Percentiles rank a stretch among this genome's conserved stretches.
These are phyloP conservation scores for Chytridium lagenaria DNA, from an alignment of 371 early-diverging fungal genomes.

Conservation along the genomic window DNA sequence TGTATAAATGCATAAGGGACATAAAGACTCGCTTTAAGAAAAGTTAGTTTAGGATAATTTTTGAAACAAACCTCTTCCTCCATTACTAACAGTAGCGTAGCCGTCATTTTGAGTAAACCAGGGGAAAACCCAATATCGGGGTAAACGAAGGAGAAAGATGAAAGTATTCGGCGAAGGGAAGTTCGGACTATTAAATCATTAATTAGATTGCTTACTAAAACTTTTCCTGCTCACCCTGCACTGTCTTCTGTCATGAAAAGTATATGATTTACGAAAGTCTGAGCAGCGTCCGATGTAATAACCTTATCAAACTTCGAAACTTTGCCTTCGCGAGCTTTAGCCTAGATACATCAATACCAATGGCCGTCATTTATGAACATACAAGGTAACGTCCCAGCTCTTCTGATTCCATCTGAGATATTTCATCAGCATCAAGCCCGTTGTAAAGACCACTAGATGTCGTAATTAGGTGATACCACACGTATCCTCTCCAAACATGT, in stretches of 20 bases:
- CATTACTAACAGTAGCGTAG: conserved; percentile 20
- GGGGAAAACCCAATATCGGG: conserved; percentile 6
- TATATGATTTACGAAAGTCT: conserved; percentile 17
- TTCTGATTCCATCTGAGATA: not conserved
- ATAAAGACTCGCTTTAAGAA: conserved; percentile 14
- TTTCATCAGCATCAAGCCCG: not conserved
- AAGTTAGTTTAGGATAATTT: not conserved
- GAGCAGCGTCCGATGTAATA: not conserved
- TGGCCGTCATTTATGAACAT: not conserved
- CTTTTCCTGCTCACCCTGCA: conserved; percentile 7
- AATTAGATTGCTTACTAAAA: too few relatives aligned
- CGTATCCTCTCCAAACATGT: conserved; percentile 23
- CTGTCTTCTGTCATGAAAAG: conserved; percentile 10
- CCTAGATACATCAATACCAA: not conserved
- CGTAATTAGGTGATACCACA: conserved; percentile 21
- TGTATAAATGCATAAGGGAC: conserved; percentile 15
- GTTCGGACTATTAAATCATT: too few relatives aligned
- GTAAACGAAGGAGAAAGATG: not conserved
- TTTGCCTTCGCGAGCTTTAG: not conserved
- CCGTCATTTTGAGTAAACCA: conserved; percentile 7
- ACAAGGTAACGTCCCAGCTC: not conserved
- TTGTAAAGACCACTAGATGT: not conserved
- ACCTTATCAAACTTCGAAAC: not conserved
- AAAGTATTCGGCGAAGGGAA: too few relatives aligned
- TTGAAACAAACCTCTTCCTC: conserved; percentile 27